Evolutionary conservation across 371 early-diverging fungal species (phyloP).

Genomic region (Furculomyces boomerangus): DNA sequence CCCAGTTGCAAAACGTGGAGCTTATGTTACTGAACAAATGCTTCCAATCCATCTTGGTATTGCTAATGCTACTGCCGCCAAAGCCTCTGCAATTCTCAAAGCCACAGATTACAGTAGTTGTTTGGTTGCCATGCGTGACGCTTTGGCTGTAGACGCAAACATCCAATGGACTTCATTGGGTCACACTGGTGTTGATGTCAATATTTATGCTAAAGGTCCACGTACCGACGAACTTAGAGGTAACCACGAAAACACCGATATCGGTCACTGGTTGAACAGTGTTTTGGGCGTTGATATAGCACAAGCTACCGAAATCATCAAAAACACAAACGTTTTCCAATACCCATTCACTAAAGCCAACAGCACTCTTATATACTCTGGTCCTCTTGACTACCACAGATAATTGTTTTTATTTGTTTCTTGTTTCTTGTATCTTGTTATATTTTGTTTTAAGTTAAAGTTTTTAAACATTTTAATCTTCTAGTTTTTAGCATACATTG

Average conservation of each 20-base stretch:
- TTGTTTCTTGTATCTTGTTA: no score
- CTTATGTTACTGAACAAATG: not conserved
- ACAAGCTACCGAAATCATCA: constrained; percentile 29
- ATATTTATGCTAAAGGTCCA: constrained; percentile 44
- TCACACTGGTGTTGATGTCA: constrained; percentile 37
- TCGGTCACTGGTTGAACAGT: constrained; percentile 42
- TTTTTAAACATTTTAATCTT: no score
- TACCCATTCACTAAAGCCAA: not conserved
- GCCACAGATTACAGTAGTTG: constrained; percentile 9
- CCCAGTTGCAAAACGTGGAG: not conserved
- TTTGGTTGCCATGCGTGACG: constrained; percentile 19
- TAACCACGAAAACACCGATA: constrained; percentile 62
- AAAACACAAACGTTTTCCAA: constrained; percentile 13
- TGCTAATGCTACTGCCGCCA: not conserved
- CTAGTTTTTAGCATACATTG: no score
- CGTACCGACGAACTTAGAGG: constrained; percentile 33
- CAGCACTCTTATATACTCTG: no score
- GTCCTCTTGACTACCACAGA: no score
- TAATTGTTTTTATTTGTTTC: no score
- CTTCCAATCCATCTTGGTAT: not conserved
- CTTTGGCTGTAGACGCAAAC: constrained; percentile 35
- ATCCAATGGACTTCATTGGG: constrained; percentile 44
- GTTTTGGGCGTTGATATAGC: constrained; percentile 33
- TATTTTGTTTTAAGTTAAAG: no score
- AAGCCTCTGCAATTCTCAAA: not conserved